These are phyloP conservation scores for Monascus purpureus DNA, from an alignment of 495 filamentous ascomycete species.

Conservation along the genomic window DNA sequence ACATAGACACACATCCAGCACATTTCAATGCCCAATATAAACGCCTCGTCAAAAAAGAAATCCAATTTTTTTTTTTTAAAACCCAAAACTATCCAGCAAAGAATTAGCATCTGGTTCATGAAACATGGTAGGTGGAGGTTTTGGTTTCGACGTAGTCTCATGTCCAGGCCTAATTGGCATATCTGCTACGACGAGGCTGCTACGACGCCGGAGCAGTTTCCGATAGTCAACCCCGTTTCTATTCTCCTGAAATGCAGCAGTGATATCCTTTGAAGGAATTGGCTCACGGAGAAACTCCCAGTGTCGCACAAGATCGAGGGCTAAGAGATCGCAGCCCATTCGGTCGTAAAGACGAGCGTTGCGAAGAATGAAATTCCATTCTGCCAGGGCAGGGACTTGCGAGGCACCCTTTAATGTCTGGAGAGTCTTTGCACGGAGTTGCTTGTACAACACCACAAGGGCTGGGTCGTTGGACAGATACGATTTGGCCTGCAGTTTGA, in stretches of 20 bases:
- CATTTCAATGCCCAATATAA: constrained; percentile 1
- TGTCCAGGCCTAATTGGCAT: constrained; percentile 31
- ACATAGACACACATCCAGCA: background rate
- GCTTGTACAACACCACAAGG: constrained; percentile 71
- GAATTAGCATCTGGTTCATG: constrained; percentile 82
- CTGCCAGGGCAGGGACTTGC: constrained; percentile 62
- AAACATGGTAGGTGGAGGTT: constrained; percentile 66
- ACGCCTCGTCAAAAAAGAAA: too few relatives aligned
- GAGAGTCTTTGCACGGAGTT: constrained; percentile 71
- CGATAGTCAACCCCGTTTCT: constrained; percentile 38
- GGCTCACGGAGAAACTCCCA: constrained; percentile 64
- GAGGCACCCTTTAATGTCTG: constrained; percentile 76
- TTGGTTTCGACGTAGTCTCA: constrained; percentile 20
- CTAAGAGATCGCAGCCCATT: constrained; percentile 93
- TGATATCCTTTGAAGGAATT: constrained; percentile 18
- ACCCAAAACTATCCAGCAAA: constrained; percentile 68
- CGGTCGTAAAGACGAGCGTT: constrained; percentile 80
- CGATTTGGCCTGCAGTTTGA: constrained; percentile 50
- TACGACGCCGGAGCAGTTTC: constrained; percentile 54
- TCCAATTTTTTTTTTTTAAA: too few relatives aligned
- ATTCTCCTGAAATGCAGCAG: constrained; percentile 22
- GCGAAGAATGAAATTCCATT: constrained; percentile 84
- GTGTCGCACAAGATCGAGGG: constrained; percentile 65
- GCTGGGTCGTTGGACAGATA: constrained; percentile 87
- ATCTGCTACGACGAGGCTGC: constrained; percentile 71